Evolutionary conservation across 495 filamentous ascomycete genomes (phyloP), one percentile per base, ranked within the genome.

Genomic region (Echria macrotheca): DNA sequence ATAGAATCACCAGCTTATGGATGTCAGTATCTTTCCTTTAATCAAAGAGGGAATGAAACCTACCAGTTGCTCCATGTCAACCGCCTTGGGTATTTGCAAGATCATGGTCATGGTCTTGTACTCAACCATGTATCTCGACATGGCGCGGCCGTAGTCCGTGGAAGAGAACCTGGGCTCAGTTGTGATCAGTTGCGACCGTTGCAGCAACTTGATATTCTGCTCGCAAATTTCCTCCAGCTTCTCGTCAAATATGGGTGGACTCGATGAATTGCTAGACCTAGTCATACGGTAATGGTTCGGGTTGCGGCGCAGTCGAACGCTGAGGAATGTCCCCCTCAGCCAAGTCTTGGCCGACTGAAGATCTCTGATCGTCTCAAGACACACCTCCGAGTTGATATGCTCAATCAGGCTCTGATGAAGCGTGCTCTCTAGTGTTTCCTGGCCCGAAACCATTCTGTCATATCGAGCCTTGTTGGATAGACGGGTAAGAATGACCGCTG

Each of bases 361-460:
- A 49, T 84, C 73, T 2, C 70, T 78, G 48, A 98, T 83, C 1
- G 88, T 94, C 2, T 86, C 85, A 4, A 96, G 73, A 19, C 86
- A 85, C 33, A 96, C 88, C 59, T 98, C 93, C 0, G 91, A 91
- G 64, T 98, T 97, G 36, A 97, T 65, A 63, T 96, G 91, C 47
- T 95, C 91, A 29, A 96, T 86, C 1, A 97, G 70, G 54, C 95
- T 89, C 28, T 82, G 73, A 68, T 97, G 91, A 12, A 97, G 74
- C 23, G 78, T 85, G 64, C 93, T 98, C 60, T 98, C 93, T 1
- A 98, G 69, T 12, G 82, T 75, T 56, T 96, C 86, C 19, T 86
- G 77, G 0, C 91, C 93, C 1, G 85, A 84, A 4, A 91, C 79
- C 71, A 98, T 84, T 55, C 71, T 84, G 57, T 96, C 82, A 60